Percentiles rank a stretch among this genome's conserved stretches.
Evolutionary conservation across 805 yeast genomes (phyloP).

Genomic region (Candida montana): DNA sequence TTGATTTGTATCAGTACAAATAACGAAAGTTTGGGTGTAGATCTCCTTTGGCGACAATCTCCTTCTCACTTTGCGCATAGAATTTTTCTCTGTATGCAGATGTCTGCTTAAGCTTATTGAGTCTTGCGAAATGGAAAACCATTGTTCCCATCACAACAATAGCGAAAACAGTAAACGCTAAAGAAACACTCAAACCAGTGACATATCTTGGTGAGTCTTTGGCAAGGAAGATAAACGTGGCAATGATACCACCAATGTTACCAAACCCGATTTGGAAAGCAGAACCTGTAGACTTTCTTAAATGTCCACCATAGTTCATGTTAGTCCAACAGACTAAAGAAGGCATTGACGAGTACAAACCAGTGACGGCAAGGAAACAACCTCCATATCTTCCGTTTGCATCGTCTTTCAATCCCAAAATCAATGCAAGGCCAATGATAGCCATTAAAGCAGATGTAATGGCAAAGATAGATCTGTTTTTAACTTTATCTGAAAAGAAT

Average conservation of each 20-base stretch:
- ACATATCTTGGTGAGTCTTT: slow-evolving; percentile 36
- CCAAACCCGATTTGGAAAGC: slow-evolving; percentile 36
- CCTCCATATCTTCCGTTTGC: slow-evolving; percentile 38
- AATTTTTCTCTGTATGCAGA: slow-evolving; percentile 28
- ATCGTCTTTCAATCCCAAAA: slow-evolving; percentile 29
- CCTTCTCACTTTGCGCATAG: slow-evolving; percentile 26
- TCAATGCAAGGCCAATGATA: slow-evolving; percentile 30
- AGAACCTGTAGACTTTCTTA: slow-evolving; percentile 34
- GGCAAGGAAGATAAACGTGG: slow-evolving; percentile 32
- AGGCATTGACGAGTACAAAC: slow-evolving; percentile 35
- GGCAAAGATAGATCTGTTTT: slow-evolving; percentile 40
- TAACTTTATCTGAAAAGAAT: slow-evolving; percentile 48
- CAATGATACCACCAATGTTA: slow-evolving; percentile 35
- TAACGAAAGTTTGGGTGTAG: slow-evolving; percentile 41
- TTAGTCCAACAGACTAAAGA: slow-evolving; percentile 33
- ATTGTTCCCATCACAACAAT: slow-evolving; percentile 31
- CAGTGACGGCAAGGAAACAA: slow-evolving; percentile 33
- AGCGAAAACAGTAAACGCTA: slow-evolving; percentile 40
- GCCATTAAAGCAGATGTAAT: slow-evolving; percentile 30
- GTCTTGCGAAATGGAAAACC: slow-evolving; percentile 25
- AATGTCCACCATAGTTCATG: slow-evolving; percentile 34
- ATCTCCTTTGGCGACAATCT: slow-evolving; percentile 33
- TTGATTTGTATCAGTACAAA: slow-evolving; percentile 29
- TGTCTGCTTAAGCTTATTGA: slow-evolving; percentile 33
- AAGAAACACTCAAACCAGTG: slow-evolving; percentile 35